Evolutionary conservation across 148 eudicot species (phyloP), one percentile per base, ranked within the genome.

Genomic region (Diospyros lotus): DNA sequence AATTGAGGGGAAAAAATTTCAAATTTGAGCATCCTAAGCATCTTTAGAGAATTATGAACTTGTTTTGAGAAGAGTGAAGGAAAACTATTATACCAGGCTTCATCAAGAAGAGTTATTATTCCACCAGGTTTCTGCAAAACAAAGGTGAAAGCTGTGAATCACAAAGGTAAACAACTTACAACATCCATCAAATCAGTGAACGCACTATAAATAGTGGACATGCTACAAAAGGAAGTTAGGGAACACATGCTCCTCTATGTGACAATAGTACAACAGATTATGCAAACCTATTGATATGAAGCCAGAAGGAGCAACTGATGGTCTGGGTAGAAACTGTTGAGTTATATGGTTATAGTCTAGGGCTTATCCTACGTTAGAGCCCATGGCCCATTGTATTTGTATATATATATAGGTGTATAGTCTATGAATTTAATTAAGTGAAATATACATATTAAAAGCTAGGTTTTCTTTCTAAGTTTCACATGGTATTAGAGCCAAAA

Each of bases 51-150:
- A 70, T 46, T 28, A 39, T 7, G 67, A 62, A 60, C 44, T 17
- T 39, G 17, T 61, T 52, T 60, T 60, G 75, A 52, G 71, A 17
- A 28, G 40, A 73, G 68, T 76, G 14, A 72, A 80, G 46, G 48
- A 50, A 62, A 17, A 73, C 70, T 74, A 41, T 17, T 69, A 72
- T 90, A 95, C 99, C 99, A 95, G 72, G 99, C 99, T 90, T 95
- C 98, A 80, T 95, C 99, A 67, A 95, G 91, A 70, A 95, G 99
- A 80, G 94, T 94, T 58, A 95, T 78, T 64, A 95, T 77, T 78
- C 99, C 99, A 70, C 99, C 99, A 4, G 99, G 94, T 88, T 91
- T 95, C 99, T 95, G 98, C 86, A 75, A 79, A 69, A 77, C 48
- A 60, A 4, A 63, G 39, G 56, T 6, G 11, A 39, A 2, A 52